Conservation (phyloP, 768 basidiomycete genomes). For the Sistotremastrum suecicum region DNA sequence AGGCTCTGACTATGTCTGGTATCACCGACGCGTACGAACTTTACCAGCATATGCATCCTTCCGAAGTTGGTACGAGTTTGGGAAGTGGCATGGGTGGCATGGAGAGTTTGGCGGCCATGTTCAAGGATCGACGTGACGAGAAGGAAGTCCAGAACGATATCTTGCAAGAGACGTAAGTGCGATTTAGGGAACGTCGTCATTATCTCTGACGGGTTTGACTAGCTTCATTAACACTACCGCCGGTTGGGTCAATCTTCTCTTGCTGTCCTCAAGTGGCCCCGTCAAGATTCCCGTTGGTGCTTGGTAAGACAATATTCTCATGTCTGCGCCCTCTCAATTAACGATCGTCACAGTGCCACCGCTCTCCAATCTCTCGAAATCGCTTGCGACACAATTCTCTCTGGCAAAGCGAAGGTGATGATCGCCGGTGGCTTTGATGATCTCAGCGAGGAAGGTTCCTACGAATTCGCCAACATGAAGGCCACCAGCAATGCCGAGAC, state of each 20-base stretch:
- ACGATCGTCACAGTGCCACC: slow-evolving; percentile 50
- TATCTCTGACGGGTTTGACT: slow-evolving; percentile 5
- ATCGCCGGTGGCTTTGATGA: slow-evolving; percentile 98
- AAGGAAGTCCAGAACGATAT: slow-evolving; percentile 98
- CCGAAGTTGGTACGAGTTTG: slow-evolving; percentile 85
- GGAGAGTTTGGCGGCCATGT: slow-evolving; percentile 86
- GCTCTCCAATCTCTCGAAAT: slow-evolving; percentile 97
- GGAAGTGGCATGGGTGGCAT: slow-evolving; percentile 99
- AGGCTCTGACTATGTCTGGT: slow-evolving; percentile 92
- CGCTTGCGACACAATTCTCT: slow-evolving; percentile 87
- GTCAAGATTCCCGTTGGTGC: slow-evolving; percentile 99
- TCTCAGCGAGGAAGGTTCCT: slow-evolving; percentile 95
- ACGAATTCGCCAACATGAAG: slow-evolving; percentile 99
- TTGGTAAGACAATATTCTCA: slow-evolving; percentile 41
- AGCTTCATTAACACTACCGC: slow-evolving; percentile 99
- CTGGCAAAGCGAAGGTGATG: slow-evolving; percentile 98
- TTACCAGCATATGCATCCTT: slow-evolving; percentile 93
- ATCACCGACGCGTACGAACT: slow-evolving; percentile 97
- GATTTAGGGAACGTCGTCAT: neutral
- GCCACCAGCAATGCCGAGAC: slow-evolving; percentile 95
- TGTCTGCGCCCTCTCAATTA: slow-evolving; percentile 1
- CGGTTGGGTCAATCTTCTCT: slow-evolving; percentile 91
- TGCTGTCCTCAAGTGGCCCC: slow-evolving; percentile 92
- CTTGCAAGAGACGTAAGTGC: slow-evolving; percentile 85
- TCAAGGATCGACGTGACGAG: slow-evolving; percentile 97